Percentiles rank a stretch among this genome's conserved stretches.
phyloP scores from a whole-genome alignment of 768 basidiomycete species.

The Psilocybe tampanensis region DNA sequence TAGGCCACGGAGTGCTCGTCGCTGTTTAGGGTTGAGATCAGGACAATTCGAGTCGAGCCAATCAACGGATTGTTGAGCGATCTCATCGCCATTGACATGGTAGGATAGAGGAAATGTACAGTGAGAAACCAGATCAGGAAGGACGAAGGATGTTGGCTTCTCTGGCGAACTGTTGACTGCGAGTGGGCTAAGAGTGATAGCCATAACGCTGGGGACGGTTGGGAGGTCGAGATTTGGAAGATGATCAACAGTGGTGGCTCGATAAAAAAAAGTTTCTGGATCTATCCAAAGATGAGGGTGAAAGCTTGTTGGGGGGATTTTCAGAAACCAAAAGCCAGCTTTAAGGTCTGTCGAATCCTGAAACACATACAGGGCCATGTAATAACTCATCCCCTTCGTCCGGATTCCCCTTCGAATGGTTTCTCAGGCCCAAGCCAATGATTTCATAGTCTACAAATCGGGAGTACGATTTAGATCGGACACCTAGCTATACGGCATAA shows the following conservation, averaged over 20 bases:
- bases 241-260: neutral
- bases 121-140: conserved; percentile 57
- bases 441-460: conserved; percentile 2
- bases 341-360: neutral
- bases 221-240: conserved; percentile 3
- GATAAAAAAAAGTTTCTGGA: neutral
- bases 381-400: neutral
- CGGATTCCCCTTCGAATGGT: neutral
- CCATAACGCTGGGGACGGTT: neutral
- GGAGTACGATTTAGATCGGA: conserved; percentile 6
- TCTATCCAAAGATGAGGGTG: neutral
- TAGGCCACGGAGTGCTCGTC: conserved; percentile 53
- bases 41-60: conserved; percentile 55
- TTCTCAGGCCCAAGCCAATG: conserved; percentile 4
- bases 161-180: neutral
- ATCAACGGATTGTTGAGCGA: conserved; percentile 47
- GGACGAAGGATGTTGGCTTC: conserved; percentile 41
- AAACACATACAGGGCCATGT: neutral
- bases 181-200: neutral
- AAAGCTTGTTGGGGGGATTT: conserved; percentile 1
- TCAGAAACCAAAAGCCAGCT: neutral
- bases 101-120: conserved; percentile 49
- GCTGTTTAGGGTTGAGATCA: conserved; percentile 44
- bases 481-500: neutral
- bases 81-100: conserved; percentile 45